Evolutionary conservation across 495 filamentous ascomycete genomes (phyloP), one percentile per base, ranked within the genome.

Genomic region (Bryoglossum gracile): DNA sequence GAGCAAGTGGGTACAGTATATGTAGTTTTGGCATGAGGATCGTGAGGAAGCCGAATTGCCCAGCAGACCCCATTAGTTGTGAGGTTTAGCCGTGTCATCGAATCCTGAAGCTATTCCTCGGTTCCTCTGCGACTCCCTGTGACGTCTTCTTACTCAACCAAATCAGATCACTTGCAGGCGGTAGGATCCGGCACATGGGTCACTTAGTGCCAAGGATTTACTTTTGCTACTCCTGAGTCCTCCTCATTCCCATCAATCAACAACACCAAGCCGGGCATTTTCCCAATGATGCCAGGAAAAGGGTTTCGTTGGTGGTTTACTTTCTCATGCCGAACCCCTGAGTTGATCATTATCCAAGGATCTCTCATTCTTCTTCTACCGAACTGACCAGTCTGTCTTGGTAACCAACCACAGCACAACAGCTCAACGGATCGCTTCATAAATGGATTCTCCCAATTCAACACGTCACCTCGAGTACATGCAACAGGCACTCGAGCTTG

Each of bases 401-500:
- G n/a, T n/a, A n/a, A n/a, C 26, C 26, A 30, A 30, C 26, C 5
- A 13, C 6, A 30, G 26, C 13, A 5, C 26, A 5, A 30, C 13
- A 28, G 18, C 32, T 21, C n/a, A n/a, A n/a, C n/a, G n/a, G n/a
- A 46, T 52, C 35, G 14, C 41, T 28, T 32, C 36, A 8, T 14
- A 21, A 30, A 0, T 22, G 43, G 21, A 46, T 11, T 33, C 28
- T 28, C 55, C 11, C 38, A 49, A 8, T 64, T 69, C 44, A 53
- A 54, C 22, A 51, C 67, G 75, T 47, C 89, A 94, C 63, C 50
- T 65, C 24, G 65, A 65, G 19, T 86, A 85, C 65, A 85, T 97
- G 69, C 74, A 68, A 39, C 69, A 83, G 43, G 86, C 86, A 42
- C 77, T 98, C 30, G 63, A 71, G 30, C 74, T 88, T 32, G 91